phyloP scores from a whole-genome alignment of 495 filamentous ascomycete species.

The Aspergillus affinis region DNA sequence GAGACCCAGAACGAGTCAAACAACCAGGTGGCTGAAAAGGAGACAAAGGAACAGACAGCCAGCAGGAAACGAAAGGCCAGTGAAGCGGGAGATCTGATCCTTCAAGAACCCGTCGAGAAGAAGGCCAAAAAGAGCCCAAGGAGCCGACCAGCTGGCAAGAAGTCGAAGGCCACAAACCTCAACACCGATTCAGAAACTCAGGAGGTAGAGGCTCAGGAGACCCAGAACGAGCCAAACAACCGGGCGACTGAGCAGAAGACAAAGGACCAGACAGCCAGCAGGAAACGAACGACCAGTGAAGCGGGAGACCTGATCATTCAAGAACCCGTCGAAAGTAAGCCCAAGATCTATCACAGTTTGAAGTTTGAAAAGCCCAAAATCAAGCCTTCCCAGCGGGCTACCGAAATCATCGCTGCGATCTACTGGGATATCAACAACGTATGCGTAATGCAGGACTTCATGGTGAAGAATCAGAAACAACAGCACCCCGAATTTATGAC shows the following conservation, averaged over 20 bases:
- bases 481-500: neutral
- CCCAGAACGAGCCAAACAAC: too few relatives aligned
- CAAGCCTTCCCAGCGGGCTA: neutral
- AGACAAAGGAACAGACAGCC: too few relatives aligned
- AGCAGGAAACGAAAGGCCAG: neutral
- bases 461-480: neutral
- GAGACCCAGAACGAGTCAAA: too few relatives aligned
- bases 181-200: too few relatives aligned
- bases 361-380: neutral
- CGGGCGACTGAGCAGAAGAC: too few relatives aligned
- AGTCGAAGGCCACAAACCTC: too few relatives aligned
- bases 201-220: too few relatives aligned
- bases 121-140: neutral
- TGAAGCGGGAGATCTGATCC: neutral
- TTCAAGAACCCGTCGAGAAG: neutral
- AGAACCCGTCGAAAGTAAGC: too few relatives aligned
- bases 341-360: neutral
- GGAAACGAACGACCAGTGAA: neutral
- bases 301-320: too few relatives aligned
- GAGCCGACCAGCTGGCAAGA: too few relatives aligned
- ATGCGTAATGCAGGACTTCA: slow-evolving; percentile 5
- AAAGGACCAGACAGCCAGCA: too few relatives aligned
- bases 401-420: slow-evolving; percentile 18
- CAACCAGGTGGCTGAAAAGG: too few relatives aligned
- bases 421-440: slow-evolving; percentile 22